Percentiles rank a stretch among this genome's conserved stretches.
Evolutionary conservation across 2,329 filamentous ascomycete species (phyloP).

Genomic region (Exophiala viscosa): DNA sequence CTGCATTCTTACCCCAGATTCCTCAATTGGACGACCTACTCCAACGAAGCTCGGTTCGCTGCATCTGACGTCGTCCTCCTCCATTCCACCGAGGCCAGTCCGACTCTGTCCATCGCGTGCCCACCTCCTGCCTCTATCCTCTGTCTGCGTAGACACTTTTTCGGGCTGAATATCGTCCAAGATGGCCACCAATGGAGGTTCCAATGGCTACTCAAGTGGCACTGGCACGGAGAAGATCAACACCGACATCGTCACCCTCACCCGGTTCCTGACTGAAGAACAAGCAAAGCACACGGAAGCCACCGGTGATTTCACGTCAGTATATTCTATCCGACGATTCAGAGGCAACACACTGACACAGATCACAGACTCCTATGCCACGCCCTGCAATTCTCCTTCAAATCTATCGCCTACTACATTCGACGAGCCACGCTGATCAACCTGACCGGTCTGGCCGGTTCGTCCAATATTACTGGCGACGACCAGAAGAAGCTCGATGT

Average conservation of each 20-base stretch:
- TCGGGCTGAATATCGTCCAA: not conserved
- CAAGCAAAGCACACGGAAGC: conserved; percentile 90
- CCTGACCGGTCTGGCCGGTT: conserved; percentile 89
- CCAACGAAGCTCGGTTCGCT: not conserved
- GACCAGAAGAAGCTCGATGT: conserved; percentile 99
- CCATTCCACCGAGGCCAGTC: conserved; percentile 17
- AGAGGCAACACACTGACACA: conserved; percentile 7
- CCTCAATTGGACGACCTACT: too few species aligned
- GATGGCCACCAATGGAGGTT: conserved; percentile 23
- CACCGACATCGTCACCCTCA: conserved; percentile 92
- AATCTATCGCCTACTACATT: conserved; percentile 99
- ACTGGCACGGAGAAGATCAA: conserved; percentile 75
- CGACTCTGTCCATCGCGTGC: conserved; percentile 10
- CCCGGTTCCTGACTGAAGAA: conserved; percentile 92
- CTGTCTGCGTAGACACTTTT: not conserved
- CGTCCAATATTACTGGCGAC: conserved; percentile 91
- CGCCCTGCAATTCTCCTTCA: conserved; percentile 98
- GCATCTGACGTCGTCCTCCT: conserved; percentile 2
- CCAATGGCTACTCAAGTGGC: conserved; percentile 48
- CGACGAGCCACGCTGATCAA: conserved; percentile 92
- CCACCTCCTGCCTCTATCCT: conserved; percentile 1
- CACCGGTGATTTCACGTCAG: conserved; percentile 96
- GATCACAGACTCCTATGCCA: conserved; percentile 78
- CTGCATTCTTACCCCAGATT: too few species aligned
- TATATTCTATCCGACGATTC: conserved; percentile 18